phyloP scores from a whole-genome alignment of 164 flowering plant genomes.

The Vitis vinifera region ASM3070453v1 NC_081806.1:18890001-18890500 shows the following conservation, averaged over 20 bases:
- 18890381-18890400: conserved; percentile 96
- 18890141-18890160: too few relatives aligned
- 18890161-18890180: not conserved
- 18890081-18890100: too few relatives aligned
- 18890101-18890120: too few relatives aligned
- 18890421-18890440: conserved; percentile 75
- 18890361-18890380: conserved; percentile 98
- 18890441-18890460: not conserved
- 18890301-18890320: not conserved
- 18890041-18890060: too few relatives aligned
- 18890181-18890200: not conserved
- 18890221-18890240: conserved; percentile 97
- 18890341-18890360: conserved; percentile 38
- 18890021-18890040: too few relatives aligned
- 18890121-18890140: too few relatives aligned
- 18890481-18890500: not conserved
- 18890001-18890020: too few relatives aligned
- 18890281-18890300: conserved; percentile 6
- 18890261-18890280: conserved; percentile 97
- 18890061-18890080: too few relatives aligned
- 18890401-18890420: conserved; percentile 97
- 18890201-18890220: conserved; percentile 79
- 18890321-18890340: conserved; percentile 1
- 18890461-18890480: not conserved
- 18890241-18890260: conserved; percentile 85